Evolutionary conservation across 495 filamentous ascomycete genomes (phyloP).

Genomic region (Aspergillus funiculosus): DNA sequence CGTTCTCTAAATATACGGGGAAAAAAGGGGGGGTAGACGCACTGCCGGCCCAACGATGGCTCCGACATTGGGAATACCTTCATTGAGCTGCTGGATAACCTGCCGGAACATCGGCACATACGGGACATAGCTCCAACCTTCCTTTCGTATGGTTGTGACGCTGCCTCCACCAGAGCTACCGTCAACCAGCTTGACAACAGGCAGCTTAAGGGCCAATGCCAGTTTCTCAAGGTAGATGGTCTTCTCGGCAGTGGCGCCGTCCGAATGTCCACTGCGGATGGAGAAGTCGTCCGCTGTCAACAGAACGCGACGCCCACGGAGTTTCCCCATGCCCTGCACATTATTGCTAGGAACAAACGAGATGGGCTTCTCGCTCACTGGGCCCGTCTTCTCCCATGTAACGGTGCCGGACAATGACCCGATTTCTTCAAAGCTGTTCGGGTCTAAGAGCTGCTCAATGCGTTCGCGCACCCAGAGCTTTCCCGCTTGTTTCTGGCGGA

Average conservation of each 20-base stretch:
- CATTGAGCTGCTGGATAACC: slow-evolving; percentile 52
- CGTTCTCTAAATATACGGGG: not conserved
- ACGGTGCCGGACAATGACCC: slow-evolving; percentile 56
- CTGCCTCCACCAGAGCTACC: slow-evolving; percentile 57
- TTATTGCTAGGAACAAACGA: slow-evolving; percentile 51
- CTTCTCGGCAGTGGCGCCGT: slow-evolving; percentile 52
- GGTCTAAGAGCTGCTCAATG: slow-evolving; percentile 50
- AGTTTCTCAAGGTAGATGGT: slow-evolving; percentile 56
- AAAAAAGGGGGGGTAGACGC: slow-evolving; percentile 9
- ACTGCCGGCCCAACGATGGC: slow-evolving; percentile 56
- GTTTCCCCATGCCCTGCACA: slow-evolving; percentile 43
- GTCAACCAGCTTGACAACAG: slow-evolving; percentile 59
- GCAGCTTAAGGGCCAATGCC: slow-evolving; percentile 45
- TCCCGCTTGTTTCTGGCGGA: slow-evolving; percentile 55
- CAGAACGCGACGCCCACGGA: slow-evolving; percentile 49
- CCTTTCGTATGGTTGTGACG: slow-evolving; percentile 51
- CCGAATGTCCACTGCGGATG: slow-evolving; percentile 58
- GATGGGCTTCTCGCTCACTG: slow-evolving; percentile 44
- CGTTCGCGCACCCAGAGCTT: slow-evolving; percentile 63
- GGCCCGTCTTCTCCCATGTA: slow-evolving; percentile 46
- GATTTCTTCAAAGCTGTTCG: slow-evolving; percentile 49
- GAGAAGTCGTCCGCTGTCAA: slow-evolving; percentile 60
- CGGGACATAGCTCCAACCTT: slow-evolving; percentile 53
- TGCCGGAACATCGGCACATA: slow-evolving; percentile 45
- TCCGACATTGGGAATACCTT: slow-evolving; percentile 57